Evolutionary conservation across 176 grass and related monocot species (phyloP), one percentile per base, ranked within the genome.

Genomic region (Carex pumila): DNA sequence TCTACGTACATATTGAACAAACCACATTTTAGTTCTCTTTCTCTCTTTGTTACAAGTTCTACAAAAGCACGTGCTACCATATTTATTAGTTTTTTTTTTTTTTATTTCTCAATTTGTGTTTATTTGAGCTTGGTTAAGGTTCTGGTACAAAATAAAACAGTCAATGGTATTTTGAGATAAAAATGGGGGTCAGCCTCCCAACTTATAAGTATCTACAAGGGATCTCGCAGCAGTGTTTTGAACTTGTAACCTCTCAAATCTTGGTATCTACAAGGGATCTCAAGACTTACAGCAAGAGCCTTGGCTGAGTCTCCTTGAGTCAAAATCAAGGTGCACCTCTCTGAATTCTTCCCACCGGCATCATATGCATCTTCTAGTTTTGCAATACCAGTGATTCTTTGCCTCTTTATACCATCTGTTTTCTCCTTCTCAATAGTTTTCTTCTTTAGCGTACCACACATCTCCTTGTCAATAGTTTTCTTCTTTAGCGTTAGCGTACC

Each of bases 361-460:
- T 90, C 88, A 75, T 81, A 87, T 65, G 88, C 88, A 87, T 90
- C 88, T 65, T 87, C 88, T n/a, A 90, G 73, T 55, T 90, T 87
- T 53, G 88, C 74, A 74, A 90, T 87, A 22, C 88, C 88, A n/a
- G 80, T 86, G 64, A 89, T 82, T 58, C 88, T 77, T 57, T 85
- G 84, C 47, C 88, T 86, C 79, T 89, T 89, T 60, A 59, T 61
- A 19, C 79, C 88, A 80, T 86, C 84, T 63, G 79, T 89, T 69
- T 87, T 90, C 87, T 94, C 87, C 87, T 94, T 86, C 87, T 98
- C 95, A 77, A 98, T 93, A 67, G 92, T 63, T 62, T 61, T 81
- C 32, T 81, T 94, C 89, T 93, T 89, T 63, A n/a, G 11, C 8
- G 34, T 62, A n/a, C 21, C 31, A 0, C 31, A 94, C 89, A 90